Conservation (phyloP, 2,329 filamentous ascomycete species). For the Lachnellula hyalina region DNA sequence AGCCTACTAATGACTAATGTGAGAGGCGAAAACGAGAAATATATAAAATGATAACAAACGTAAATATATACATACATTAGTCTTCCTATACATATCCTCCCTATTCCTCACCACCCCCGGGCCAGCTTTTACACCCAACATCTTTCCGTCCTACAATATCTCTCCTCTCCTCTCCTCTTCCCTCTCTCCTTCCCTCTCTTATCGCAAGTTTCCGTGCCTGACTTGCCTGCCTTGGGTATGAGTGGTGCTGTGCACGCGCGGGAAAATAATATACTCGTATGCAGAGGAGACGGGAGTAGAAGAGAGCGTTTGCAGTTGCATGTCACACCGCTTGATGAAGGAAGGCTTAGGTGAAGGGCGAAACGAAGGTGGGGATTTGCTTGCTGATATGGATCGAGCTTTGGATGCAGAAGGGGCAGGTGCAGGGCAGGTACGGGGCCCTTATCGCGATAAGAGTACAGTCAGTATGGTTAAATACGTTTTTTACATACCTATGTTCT, state of each 20-base stretch:
- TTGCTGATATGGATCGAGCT: too few species aligned
- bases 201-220: not conserved
- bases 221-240: too few species aligned
- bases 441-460: too few species aligned
- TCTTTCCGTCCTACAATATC: not conserved
- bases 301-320: not conserved
- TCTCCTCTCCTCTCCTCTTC: not conserved
- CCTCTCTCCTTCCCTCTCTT: not conserved
- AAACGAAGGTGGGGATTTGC: not conserved
- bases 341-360: not conserved
- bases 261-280: not conserved
- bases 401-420: too few species aligned
- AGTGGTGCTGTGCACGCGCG: not conserved
- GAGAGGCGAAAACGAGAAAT: not conserved
- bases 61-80: conserved; percentile 20
- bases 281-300: not conserved
- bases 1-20: not conserved
- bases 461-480: too few species aligned
- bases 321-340: not conserved
- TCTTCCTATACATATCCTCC: conserved; percentile 22
- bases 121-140: conserved; percentile 11
- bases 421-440: too few species aligned
- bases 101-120: conserved; percentile 14
- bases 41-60: not conserved
- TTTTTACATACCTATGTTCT: too few species aligned